Conservation (phyloP, 495 filamentous ascomycete genomes). For the Lasiosphaeria miniovina region DNA sequence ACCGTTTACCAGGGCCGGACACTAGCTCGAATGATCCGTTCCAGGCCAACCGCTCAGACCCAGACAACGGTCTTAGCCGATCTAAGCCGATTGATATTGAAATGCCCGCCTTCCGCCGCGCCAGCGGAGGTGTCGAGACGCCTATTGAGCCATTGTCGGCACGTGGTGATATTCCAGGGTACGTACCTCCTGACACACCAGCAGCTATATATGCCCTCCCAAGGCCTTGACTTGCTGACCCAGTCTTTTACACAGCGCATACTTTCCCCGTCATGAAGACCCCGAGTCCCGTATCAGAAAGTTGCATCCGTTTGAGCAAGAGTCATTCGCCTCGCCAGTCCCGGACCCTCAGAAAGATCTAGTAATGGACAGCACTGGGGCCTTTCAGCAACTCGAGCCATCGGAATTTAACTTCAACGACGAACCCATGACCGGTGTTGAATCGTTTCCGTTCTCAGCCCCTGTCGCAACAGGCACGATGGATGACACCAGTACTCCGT, state of each 20-base stretch:
- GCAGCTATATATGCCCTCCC: not conserved
- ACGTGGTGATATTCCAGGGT: conserved; percentile 51
- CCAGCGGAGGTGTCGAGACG: conserved; percentile 36
- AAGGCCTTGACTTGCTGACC: not conserved
- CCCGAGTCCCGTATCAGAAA: not conserved
- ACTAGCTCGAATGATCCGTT: not conserved
- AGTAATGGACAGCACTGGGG: not conserved
- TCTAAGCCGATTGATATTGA: conserved; percentile 49
- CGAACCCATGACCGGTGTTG: not conserved
- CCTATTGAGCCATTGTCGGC: conserved; percentile 44
- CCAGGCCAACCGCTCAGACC: not conserved
- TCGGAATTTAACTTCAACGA: not conserved
- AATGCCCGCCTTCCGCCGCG: conserved; percentile 31
- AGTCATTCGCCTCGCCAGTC: not conserved
- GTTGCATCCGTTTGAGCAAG: not conserved
- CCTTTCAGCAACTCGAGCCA: not conserved
- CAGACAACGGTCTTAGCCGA: conserved; percentile 3
- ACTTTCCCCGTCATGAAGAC: conserved; percentile 23
- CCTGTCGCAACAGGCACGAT: conserved; percentile 7
- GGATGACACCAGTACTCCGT: conserved; percentile 28
- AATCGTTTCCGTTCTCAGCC: conserved; percentile 9
- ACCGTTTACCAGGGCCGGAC: not conserved
- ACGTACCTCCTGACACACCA: conserved; percentile 19
- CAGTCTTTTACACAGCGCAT: conserved; percentile 33
- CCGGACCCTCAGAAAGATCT: not conserved